Evolutionary conservation across 495 filamentous ascomycete genomes (phyloP), one percentile per base, ranked within the genome.

Genomic region (Xylaria castorea): DNA sequence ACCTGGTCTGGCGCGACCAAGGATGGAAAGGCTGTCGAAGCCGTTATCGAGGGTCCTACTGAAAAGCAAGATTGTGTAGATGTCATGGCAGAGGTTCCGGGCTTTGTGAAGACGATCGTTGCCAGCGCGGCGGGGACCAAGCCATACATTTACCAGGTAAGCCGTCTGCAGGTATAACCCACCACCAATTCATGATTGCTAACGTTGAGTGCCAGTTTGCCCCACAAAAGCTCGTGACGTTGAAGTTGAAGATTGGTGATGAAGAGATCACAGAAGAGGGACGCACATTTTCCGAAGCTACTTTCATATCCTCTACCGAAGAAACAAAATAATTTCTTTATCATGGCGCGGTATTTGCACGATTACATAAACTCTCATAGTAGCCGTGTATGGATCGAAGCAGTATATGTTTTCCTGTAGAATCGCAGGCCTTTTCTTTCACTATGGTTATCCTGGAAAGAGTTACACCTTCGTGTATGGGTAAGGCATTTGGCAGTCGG

Each of bases 101-200:
- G 92, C 38, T 97, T 99, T 76, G 91, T 99, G 77, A 99, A 98
- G 89, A 89, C 87, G 62, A 92, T 99, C 80, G 94, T 97, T 14
- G 93, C 92, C 50, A 90, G 87, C 55, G 93, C 95, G 53, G 93
- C 90, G 3, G 96, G 96, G 72, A 95, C 96, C 27, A 94, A 93
- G 83, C 97, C 96, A 11, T 99, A 97, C 80, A 98, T 99, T 78
- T 99, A 97, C 84, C 95, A 97, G 89, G 94, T 95, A 77, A 53
- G 85, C 78, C 18, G 14, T 48, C 32, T 1, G 66, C 48, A 48
- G 9, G 50, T 9, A 14, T 34, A 48, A 22, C 42, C n/a, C 51
- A 25, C 51, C 1, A 38, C 62, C 16, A 57, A 7, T 36, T 11
- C 48, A 30, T 46, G 3, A 14, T 60, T 51, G 22, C 63, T 78